Conservation (phyloP, 2,329 filamentous ascomycete species). For the Sclerotinia trifoliorum region DNA sequence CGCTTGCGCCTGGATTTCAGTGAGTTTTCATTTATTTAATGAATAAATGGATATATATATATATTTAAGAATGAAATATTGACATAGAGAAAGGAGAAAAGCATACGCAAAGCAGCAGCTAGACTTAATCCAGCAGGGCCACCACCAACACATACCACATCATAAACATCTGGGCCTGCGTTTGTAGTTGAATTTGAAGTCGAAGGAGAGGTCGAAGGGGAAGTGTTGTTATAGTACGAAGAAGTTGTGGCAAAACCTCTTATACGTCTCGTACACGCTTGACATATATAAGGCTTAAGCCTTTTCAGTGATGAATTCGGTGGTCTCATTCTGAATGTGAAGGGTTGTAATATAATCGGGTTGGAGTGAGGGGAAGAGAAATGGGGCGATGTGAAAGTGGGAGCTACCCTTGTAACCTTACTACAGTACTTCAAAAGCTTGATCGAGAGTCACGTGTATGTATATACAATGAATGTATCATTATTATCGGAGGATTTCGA, state of each 20-base stretch:
- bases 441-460: slow-evolving; percentile 17
- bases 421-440: slow-evolving; percentile 9
- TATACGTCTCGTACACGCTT: slow-evolving; percentile 14
- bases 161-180: slow-evolving; percentile 36
- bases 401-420: slow-evolving; percentile 13
- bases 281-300: slow-evolving; percentile 17
- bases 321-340: slow-evolving; percentile 6
- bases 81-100: slow-evolving; percentile 4
- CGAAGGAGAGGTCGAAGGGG: slow-evolving; percentile 17
- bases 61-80: neutral
- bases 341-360: neutral
- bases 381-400: neutral
- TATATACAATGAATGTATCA: neutral
- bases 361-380: neutral
- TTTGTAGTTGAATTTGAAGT: neutral
- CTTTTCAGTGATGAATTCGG: neutral
- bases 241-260: slow-evolving; percentile 17
- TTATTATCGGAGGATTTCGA: neutral
- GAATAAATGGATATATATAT: no score
- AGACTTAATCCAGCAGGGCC: slow-evolving; percentile 71
- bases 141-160: slow-evolving; percentile 42
- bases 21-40: neutral
- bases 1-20: slow-evolving; percentile 61
- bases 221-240: neutral
- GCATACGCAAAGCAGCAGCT: slow-evolving; percentile 70